phyloP scores from a whole-genome alignment of 2,329 filamentous ascomycete genomes.

The Phaeosphaeria sp. region DNA sequence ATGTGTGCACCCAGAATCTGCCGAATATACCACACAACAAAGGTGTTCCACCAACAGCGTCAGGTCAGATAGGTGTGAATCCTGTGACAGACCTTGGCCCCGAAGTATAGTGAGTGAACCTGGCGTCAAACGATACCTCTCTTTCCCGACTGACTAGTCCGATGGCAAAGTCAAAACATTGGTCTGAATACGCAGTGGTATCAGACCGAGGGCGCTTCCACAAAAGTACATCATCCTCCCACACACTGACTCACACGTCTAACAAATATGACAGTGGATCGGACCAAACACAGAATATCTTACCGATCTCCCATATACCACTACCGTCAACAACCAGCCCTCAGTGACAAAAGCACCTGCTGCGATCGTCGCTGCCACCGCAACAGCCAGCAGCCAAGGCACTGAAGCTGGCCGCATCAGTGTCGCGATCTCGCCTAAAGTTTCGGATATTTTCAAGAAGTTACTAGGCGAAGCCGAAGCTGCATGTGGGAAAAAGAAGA shows the following conservation, averaged over 20 bases:
- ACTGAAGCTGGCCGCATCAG: neutral
- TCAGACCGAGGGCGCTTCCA: neutral
- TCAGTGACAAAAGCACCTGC: neutral
- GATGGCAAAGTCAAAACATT: slow-evolving; percentile 1
- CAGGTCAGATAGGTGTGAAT: slow-evolving; percentile 9
- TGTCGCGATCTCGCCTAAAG: neutral
- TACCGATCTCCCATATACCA: slow-evolving; percentile 4
- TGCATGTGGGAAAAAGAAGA: neutral
- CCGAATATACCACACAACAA: neutral
- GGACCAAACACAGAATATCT: slow-evolving; percentile 5
- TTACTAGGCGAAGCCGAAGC: neutral
- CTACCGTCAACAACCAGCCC: slow-evolving; percentile 1
- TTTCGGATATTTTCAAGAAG: neutral
- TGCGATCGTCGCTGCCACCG: neutral
- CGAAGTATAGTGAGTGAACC: slow-evolving; percentile 1
- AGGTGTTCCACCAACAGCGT: slow-evolving; percentile 1
- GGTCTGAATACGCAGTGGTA: neutral
- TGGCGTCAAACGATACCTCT: neutral
- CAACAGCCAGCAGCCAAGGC: neutral
- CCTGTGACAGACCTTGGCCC: slow-evolving; percentile 4
- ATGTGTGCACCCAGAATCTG: neutral
- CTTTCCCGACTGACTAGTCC: neutral
- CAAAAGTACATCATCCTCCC: neutral
- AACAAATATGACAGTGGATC: slow-evolving; percentile 1
- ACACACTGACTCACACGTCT: too few species aligned